Evolutionary conservation across 73 alveolate species (phyloP).

Genomic region (Tetrahymena borealis): DNA sequence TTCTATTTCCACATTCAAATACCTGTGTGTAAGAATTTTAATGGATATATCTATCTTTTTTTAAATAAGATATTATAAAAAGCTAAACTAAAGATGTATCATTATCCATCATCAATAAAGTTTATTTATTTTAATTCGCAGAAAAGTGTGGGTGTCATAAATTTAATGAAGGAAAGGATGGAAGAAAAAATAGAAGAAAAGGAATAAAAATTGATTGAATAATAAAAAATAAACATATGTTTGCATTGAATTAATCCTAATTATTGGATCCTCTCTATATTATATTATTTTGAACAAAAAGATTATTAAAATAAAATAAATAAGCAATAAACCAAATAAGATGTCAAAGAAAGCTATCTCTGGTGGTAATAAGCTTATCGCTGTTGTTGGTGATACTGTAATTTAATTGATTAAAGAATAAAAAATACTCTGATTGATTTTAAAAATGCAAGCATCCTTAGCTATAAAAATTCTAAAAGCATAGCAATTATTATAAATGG

Average conservation of each 20-base stretch:
- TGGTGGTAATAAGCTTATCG: not conserved
- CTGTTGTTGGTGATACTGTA: not conserved
- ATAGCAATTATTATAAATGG: too few relatives aligned
- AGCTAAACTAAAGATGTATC: too few relatives aligned
- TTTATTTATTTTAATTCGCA: not conserved
- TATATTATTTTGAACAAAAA: not conserved
- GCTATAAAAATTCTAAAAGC: too few relatives aligned
- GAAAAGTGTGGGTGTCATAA: not conserved
- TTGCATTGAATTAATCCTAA: not conserved
- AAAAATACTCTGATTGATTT: too few relatives aligned
- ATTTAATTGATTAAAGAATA: not conserved
- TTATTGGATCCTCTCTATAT: not conserved
- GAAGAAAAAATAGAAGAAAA: not conserved
- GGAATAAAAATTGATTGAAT: not conserved
- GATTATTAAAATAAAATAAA: not conserved
- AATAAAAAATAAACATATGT: not conserved
- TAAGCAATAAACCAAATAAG: not conserved
- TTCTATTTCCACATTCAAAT: too few relatives aligned
- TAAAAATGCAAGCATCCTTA: too few relatives aligned
- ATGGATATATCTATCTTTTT: too few relatives aligned
- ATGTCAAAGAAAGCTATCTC: not conserved
- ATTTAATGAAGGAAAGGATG: not conserved
- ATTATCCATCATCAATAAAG: not conserved
- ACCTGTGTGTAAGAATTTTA: too few relatives aligned
- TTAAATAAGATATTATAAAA: too few relatives aligned